These are phyloP conservation scores for Ustanciosporium gigantosporum DNA, from an alignment of 1,284 basidiomycete genomes.

Conservation along the genomic window DNA sequence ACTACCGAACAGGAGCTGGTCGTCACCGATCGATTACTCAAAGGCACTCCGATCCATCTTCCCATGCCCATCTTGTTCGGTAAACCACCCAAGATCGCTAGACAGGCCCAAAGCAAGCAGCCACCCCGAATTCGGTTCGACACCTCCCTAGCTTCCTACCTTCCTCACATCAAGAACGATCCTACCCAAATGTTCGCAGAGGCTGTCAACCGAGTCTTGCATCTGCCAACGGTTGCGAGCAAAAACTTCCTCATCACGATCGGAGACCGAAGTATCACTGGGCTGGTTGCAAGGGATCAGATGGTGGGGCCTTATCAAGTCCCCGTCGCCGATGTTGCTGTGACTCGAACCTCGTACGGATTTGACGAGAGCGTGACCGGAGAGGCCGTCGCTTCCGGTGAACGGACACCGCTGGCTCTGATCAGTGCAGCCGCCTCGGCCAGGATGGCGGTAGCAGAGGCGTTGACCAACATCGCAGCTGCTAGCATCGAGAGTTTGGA, in stretches of 20 bases:
- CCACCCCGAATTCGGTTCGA: constrained; percentile 72
- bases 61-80: constrained; percentile 96
- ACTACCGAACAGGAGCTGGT: constrained; percentile 76
- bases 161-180: constrained; percentile 62
- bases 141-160: constrained; percentile 71
- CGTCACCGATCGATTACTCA: constrained; percentile 83
- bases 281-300: constrained; percentile 91
- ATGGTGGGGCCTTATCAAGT: constrained; percentile 99
- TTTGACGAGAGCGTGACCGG: constrained; percentile 74
- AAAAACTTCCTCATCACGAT: constrained; percentile 99
- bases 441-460: constrained; percentile 92
- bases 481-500: constrained; percentile 74
- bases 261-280: constrained; percentile 90
- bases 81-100: constrained; percentile 90
- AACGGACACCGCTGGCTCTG: constrained; percentile 89
- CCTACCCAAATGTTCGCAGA: constrained; percentile 63
- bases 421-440: constrained; percentile 85
- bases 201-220: constrained; percentile 80
- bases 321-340: constrained; percentile 94
- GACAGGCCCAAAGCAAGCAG: constrained; percentile 69
- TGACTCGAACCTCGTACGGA: constrained; percentile 90
- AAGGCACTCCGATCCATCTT: constrained; percentile 79
- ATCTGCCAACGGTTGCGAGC: constrained; percentile 86
- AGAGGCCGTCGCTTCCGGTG: constrained; percentile 97
- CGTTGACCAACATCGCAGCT: constrained; percentile 87